Percentiles rank a stretch among this genome's conserved stretches.
These are phyloP conservation scores for Phaeotremella fagi DNA, from an alignment of 768 basidiomycete species.

Conservation along the genomic window DNA sequence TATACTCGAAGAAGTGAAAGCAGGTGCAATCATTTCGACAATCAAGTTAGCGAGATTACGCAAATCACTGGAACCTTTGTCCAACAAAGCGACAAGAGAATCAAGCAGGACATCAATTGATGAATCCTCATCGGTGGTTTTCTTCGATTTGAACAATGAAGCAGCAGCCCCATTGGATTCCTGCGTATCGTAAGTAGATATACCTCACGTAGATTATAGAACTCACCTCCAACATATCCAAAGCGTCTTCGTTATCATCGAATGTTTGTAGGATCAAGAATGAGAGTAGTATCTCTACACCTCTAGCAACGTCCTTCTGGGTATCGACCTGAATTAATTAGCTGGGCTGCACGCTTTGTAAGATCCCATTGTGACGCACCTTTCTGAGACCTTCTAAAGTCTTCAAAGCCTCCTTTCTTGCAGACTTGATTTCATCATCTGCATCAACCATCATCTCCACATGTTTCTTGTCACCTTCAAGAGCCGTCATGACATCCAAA, in stretches of 20 bases:
- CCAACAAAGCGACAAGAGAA: slow-evolving; percentile 81
- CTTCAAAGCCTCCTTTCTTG: slow-evolving; percentile 52
- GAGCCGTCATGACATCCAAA: slow-evolving; percentile 48
- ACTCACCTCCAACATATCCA: slow-evolving; percentile 62
- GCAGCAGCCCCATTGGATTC: slow-evolving; percentile 39
- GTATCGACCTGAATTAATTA: slow-evolving; percentile 47
- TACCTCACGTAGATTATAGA: neutral
- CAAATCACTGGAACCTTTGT: slow-evolving; percentile 73
- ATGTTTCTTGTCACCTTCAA: slow-evolving; percentile 70
- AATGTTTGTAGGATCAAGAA: slow-evolving; percentile 69
- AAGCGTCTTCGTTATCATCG: slow-evolving; percentile 60
- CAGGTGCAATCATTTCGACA: slow-evolving; percentile 67
- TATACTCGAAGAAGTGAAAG: slow-evolving; percentile 65
- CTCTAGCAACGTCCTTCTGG: slow-evolving; percentile 59
- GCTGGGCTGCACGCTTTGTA: too few species aligned
- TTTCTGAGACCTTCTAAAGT: slow-evolving; percentile 39
- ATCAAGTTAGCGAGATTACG: slow-evolving; percentile 73
- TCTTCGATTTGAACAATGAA: slow-evolving; percentile 40
- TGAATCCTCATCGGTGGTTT: slow-evolving; percentile 50
- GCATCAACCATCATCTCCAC: slow-evolving; percentile 55
- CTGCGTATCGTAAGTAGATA: slow-evolving; percentile 8
- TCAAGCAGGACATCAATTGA: slow-evolving; percentile 84
- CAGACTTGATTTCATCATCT: slow-evolving; percentile 57
- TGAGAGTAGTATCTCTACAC: slow-evolving; percentile 65
- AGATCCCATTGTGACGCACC: slow-evolving; percentile 14